Percentiles rank a stretch among this genome's conserved stretches.
These are phyloP conservation scores for Carpinus fangiana DNA, from an alignment of 306 rosid genomes.

Conservation along the genomic window DNA sequence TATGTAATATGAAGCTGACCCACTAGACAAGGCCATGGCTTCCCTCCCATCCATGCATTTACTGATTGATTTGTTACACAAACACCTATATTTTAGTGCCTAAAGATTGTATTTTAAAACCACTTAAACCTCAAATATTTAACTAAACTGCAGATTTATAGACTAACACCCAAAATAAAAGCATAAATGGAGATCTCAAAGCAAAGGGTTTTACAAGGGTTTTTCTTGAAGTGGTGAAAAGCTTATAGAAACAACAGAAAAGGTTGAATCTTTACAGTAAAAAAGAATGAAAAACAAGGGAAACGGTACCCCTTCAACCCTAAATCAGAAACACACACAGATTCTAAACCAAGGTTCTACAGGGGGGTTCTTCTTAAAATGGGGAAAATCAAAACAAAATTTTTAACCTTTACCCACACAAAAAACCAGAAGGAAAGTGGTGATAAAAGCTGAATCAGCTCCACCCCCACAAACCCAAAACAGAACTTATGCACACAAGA, in stretches of 20 bases:
- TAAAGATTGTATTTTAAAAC: slow-evolving; percentile 28
- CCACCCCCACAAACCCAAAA: slow-evolving; percentile 22
- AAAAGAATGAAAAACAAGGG: slow-evolving; percentile 4
- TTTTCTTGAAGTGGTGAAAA: slow-evolving; percentile 20
- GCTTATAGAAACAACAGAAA: slow-evolving; percentile 6
- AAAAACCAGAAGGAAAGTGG: slow-evolving; percentile 11
- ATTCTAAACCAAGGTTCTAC: slow-evolving; percentile 28
- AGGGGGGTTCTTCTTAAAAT: slow-evolving; percentile 32
- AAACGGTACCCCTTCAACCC: slow-evolving; percentile 25
- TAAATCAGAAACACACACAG: slow-evolving; percentile 18
- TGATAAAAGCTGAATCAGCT: slow-evolving; percentile 31
- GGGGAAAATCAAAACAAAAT: slow-evolving; percentile 24
- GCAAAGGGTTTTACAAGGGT: slow-evolving; percentile 21
- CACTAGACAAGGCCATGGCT: slow-evolving; percentile 86
- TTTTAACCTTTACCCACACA: slow-evolving; percentile 27
- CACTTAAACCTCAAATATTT: slow-evolving; percentile 19
- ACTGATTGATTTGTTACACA: slow-evolving; percentile 41
- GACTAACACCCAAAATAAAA: slow-evolving; percentile 12
- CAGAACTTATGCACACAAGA: slow-evolving; percentile 13
- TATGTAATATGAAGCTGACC: slow-evolving; percentile 80
- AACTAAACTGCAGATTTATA: slow-evolving; percentile 8
- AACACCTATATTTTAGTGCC: slow-evolving; percentile 9
- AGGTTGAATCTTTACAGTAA: slow-evolving; percentile 28
- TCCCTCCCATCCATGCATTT: slow-evolving; percentile 99
- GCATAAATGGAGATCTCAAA: slow-evolving; percentile 15